Percentiles rank a stretch among this genome's conserved stretches.
Conservation (phyloP, 2,329 filamentous ascomycete species). For the Fonsecaea erecta region DNA sequence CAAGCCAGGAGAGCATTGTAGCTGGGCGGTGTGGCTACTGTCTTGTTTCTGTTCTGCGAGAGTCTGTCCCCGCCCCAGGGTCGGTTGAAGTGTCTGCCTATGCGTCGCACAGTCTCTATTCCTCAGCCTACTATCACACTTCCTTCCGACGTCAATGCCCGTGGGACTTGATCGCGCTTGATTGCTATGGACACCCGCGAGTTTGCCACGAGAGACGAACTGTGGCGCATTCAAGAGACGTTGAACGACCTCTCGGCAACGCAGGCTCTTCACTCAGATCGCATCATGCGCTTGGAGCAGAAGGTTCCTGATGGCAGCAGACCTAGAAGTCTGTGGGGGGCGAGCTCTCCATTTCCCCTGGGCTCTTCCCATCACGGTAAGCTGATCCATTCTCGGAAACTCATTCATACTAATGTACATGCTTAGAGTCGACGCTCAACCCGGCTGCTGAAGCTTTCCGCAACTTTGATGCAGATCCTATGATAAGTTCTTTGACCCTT, state of each 20-base stretch:
- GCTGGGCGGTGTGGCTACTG: constrained; percentile 12
- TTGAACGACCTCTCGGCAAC: constrained; percentile 64
- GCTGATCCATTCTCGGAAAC: constrained; percentile 37
- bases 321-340: constrained; percentile 85
- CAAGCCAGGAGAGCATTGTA: constrained; percentile 26
- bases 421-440: constrained; percentile 75
- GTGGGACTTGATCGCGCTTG: constrained; percentile 10
- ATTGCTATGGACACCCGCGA: constrained; percentile 29
- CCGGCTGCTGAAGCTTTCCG: constrained; percentile 84
- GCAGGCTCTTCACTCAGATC: constrained; percentile 65
- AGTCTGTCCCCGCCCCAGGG: not conserved
- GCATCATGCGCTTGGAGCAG: constrained; percentile 65
- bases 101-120: constrained; percentile 3
- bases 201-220: constrained; percentile 67
- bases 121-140: not conserved
- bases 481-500: constrained; percentile 79
- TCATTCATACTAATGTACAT: constrained; percentile 16
- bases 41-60: not conserved
- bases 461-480: constrained; percentile 81
- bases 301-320: constrained; percentile 66
- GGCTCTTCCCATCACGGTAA: constrained; percentile 85
- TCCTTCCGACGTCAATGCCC: constrained; percentile 16
- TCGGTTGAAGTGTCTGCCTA: constrained; percentile 3
- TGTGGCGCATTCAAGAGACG: constrained; percentile 68
- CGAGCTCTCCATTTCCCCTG: constrained; percentile 84